Base-by-base conservation (phyloP, 2,329 filamentous ascomycete species). In the Scedosporium boydii region DNA sequence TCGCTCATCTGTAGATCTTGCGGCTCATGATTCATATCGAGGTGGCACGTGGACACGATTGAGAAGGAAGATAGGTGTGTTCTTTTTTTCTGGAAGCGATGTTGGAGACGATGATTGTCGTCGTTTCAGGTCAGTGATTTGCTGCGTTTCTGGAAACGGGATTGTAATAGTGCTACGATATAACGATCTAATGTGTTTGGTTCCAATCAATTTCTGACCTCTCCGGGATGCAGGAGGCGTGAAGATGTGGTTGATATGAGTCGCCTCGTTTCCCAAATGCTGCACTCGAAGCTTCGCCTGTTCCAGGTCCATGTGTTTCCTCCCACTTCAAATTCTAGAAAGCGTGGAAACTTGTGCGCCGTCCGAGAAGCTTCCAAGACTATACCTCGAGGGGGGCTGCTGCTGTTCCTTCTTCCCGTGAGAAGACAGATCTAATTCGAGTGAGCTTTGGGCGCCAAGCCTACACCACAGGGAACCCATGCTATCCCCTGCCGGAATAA, bases 21-120 rank as follows among this genome's bases (percentile, higher is more conserved):
- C 53, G 59, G 53, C 34, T 62, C 29, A 29, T 61, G 58, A 66
- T 59, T 62, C 58, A 61, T 62, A 60, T 26, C 4, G 10, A 34
- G 4, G 55, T 21, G 9, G 14, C 23, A 6, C 4, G 26, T 29
- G 6, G 14, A 27, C 9, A 18, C 14, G 10, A n/a, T 4, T 48
- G 18, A 46, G 44, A 14, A 48, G 44, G 14, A 48, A 21, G 14
- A 21, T 16, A 2, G n/a, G 5, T 14, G n/a, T 46, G 44, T 2
- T 4, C 12, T 16, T n/a, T 21, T 21, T 18, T 21, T 27, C 29
- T 29, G 9, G 27, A 41, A 34, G 42, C 34, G 34, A 10, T 16
- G 38, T 46, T 59, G 58, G 18, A 44, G 38, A n/a, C 27, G 29
- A 26, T 27, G 51, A 55, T 55, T 27, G 27, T 23, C 23, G 18